phyloP scores from a whole-genome alignment of 768 basidiomycete species.

The Multifurca ochricompacta region DNA sequence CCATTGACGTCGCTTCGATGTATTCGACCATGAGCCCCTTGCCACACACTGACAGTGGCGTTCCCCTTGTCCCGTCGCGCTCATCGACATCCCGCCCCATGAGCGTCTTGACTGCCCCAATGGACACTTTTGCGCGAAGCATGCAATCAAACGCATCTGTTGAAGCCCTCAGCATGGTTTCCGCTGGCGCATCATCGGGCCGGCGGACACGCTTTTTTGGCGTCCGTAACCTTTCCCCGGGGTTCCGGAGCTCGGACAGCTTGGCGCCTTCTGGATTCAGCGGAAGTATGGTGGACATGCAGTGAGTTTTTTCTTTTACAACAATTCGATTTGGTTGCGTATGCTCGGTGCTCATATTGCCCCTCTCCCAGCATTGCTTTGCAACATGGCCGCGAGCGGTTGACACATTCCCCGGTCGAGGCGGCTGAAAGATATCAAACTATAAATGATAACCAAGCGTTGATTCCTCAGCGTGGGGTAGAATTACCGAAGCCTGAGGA shows the following conservation, averaged over 20 bases:
- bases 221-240: slow-evolving; percentile 58
- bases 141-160: slow-evolving; percentile 73
- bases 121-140: slow-evolving; percentile 45
- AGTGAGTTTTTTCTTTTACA: slow-evolving; percentile 57
- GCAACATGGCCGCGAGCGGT: slow-evolving; percentile 47
- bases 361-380: slow-evolving; percentile 56
- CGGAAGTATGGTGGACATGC: slow-evolving; percentile 90
- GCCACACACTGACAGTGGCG: slow-evolving; percentile 48
- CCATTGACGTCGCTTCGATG: slow-evolving; percentile 63
- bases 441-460: slow-evolving; percentile 13
- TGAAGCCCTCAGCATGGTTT: slow-evolving; percentile 68
- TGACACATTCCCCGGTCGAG: slow-evolving; percentile 15
- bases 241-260: slow-evolving; percentile 76
- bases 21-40: slow-evolving; percentile 58
- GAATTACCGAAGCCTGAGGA: slow-evolving; percentile 28
- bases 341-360: no score
- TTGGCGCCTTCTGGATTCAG: slow-evolving; percentile 73
- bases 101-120: slow-evolving; percentile 52
- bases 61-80: slow-evolving; percentile 36
- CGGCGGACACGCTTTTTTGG: slow-evolving; percentile 73
- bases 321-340: no score
- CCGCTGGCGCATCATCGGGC: slow-evolving; percentile 42
- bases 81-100: slow-evolving; percentile 37
- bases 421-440: slow-evolving; percentile 20
- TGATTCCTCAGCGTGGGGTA: slow-evolving; percentile 1